phyloP scores from a whole-genome alignment of 305 asterid species.

The Monarda citriodora region DNA sequence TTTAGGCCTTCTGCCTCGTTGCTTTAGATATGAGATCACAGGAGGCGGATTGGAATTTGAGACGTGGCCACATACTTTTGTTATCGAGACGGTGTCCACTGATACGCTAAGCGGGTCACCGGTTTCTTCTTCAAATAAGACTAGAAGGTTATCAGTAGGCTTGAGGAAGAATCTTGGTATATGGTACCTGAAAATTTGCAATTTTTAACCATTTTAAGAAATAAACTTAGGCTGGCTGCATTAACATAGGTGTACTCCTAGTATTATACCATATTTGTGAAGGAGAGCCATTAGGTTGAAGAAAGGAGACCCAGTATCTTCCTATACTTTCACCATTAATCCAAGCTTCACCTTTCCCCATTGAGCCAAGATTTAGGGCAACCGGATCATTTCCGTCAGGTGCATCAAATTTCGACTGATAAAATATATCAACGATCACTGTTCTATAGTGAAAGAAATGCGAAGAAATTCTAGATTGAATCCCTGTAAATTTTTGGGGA shows the following conservation, averaged over 20 bases:
- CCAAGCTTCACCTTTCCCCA: conserved; percentile 96
- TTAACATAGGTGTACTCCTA: background rate
- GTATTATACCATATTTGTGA: conserved; percentile 71
- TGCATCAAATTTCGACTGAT: conserved; percentile 70
- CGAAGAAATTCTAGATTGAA: too few species aligned
- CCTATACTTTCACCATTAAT: conserved; percentile 86
- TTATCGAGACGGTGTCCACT: conserved; percentile 52
- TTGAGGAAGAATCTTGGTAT: conserved; percentile 87
- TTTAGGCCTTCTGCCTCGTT: conserved; percentile 32
- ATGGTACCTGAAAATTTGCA: conserved; percentile 49
- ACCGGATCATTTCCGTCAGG: conserved; percentile 73
- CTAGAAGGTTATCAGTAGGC: conserved; percentile 54
- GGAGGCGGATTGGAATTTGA: conserved; percentile 40
- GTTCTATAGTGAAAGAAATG: too few species aligned
- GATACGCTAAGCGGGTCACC: conserved; percentile 71
- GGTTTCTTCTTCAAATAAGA: conserved; percentile 80
- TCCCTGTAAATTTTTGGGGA: too few species aligned
- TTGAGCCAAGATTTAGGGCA: conserved; percentile 77
- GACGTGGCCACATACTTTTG: conserved; percentile 53
- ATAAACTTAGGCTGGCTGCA: background rate
- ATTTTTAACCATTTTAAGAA: background rate
- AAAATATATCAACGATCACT: background rate
- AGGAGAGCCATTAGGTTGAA: conserved; percentile 52
- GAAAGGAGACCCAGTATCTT: conserved; percentile 86
- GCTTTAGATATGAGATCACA: conserved; percentile 22